These are phyloP conservation scores for Musa schizocarpa DNA, from an alignment of 176 grass and related monocot genomes.

Conservation along the genomic window DNA sequence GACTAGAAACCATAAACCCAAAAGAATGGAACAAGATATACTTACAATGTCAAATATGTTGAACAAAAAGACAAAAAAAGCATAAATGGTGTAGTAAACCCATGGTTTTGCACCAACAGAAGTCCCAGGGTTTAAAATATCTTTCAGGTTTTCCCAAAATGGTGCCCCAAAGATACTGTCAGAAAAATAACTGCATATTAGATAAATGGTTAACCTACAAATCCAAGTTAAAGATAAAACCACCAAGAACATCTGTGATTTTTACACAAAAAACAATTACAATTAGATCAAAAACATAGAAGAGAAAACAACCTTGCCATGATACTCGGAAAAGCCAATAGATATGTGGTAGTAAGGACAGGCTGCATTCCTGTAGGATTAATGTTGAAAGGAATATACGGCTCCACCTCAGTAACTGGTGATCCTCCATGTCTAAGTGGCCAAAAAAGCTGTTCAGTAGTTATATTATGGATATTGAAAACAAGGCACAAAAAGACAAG, in stretches of 20 bases:
- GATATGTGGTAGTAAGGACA: constrained; percentile 79
- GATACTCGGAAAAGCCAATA: constrained; percentile 87
- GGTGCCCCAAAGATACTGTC: constrained; percentile 65
- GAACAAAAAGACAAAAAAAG: constrained; percentile 78
- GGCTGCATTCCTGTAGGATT: constrained; percentile 95
- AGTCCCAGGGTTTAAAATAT: constrained; percentile 69
- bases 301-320: constrained; percentile 59
- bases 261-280: constrained; percentile 7
- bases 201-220: background rate
- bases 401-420: constrained; percentile 84
- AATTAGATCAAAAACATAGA: background rate
- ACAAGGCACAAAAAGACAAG: background rate
- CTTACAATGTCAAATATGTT: constrained; percentile 99
- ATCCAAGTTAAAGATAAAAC: background rate
- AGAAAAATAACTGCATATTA: constrained; percentile 34
- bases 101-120: constrained; percentile 58
- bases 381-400: constrained; percentile 96
- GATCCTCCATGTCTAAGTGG: constrained; percentile 36
- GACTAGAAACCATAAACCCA: background rate
- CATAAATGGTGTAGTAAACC: constrained; percentile 82
- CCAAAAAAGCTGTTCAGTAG: background rate
- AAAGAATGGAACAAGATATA: constrained; percentile 17
- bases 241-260: constrained; percentile 13
- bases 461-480: background rate
- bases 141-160: constrained; percentile 71